Percentiles rank a stretch among this genome's conserved stretches.
Conservation (phyloP, 768 basidiomycete species). For the Amyloporia xantha region DNA sequence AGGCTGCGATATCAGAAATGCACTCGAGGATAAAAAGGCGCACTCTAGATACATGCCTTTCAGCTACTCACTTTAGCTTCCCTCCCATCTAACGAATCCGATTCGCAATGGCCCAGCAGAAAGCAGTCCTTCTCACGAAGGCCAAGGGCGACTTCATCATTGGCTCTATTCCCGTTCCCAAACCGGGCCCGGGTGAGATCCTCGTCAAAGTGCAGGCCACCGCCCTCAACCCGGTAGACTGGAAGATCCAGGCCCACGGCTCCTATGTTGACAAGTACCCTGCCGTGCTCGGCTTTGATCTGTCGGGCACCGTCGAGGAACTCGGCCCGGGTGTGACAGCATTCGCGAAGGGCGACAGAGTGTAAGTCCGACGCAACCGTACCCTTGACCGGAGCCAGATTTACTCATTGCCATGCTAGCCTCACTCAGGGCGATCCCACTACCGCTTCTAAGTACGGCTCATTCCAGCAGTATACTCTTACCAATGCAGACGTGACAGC, state of each 20-base stretch:
- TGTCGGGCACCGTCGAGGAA: conserved; percentile 31
- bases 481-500: conserved; percentile 20
- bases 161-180: conserved; percentile 3
- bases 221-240: conserved; percentile 31
- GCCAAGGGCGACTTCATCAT: conserved; percentile 8
- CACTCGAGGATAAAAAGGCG: too few species aligned
- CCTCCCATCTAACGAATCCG: too few species aligned
- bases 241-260: conserved; percentile 25
- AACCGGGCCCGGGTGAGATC: conserved; percentile 18
- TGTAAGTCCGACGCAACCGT: conserved; percentile 19
- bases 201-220: conserved; percentile 23
- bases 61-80: too few species aligned
- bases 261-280: conserved; percentile 33
- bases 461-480: conserved; percentile 23
- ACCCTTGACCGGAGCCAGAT: not conserved
- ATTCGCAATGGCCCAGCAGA: too few species aligned
- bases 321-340: conserved; percentile 34
- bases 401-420: not conserved
- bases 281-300: conserved; percentile 31
- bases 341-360: conserved; percentile 31
- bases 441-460: not conserved
- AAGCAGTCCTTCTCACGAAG: conserved; percentile 13
- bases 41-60: too few species aligned
- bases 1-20: too few species aligned
- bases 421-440: conserved; percentile 2